A percentile compares a stretch with the other conserved stretches of the same genome.
Conservation (phyloP, 1,284 basidiomycete species). For the Flammula alnicola region DNA sequence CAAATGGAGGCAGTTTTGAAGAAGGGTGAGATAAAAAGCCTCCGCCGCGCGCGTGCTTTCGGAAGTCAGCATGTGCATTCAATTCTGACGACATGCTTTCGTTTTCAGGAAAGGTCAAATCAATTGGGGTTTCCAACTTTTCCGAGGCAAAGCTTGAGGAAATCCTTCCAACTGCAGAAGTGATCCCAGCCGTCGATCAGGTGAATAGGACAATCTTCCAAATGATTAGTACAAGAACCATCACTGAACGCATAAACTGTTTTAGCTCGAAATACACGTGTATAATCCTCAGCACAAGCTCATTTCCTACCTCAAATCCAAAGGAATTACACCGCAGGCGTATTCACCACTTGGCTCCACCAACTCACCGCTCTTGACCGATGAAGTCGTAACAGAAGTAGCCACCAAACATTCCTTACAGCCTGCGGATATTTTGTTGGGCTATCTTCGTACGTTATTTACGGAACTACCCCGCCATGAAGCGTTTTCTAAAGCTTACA, state of each 20-base stretch:
- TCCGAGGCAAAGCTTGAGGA: slow-evolving; percentile 66
- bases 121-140: slow-evolving; percentile 80
- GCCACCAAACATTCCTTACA: slow-evolving; percentile 64
- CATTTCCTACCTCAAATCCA: slow-evolving; percentile 65
- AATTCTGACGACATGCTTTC: slow-evolving; percentile 4
- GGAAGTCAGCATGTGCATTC: background rate
- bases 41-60: slow-evolving; percentile 30
- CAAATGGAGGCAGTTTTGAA: slow-evolving; percentile 79
- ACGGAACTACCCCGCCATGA: slow-evolving; percentile 1
- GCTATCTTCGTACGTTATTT: slow-evolving; percentile 58
- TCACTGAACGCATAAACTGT: slow-evolving; percentile 20
- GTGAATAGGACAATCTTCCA: slow-evolving; percentile 35
- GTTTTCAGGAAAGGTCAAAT: slow-evolving; percentile 62
- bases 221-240: slow-evolving; percentile 3
- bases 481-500: slow-evolving; percentile 6
- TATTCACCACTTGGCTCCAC: slow-evolving; percentile 87
- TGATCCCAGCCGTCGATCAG: slow-evolving; percentile 69
- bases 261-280: slow-evolving; percentile 74
- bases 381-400: slow-evolving; percentile 68
- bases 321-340: slow-evolving; percentile 77
- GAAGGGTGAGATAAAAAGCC: slow-evolving; percentile 49
- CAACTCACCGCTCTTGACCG: slow-evolving; percentile 68
- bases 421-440: slow-evolving; percentile 68
- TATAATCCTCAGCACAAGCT: slow-evolving; percentile 81
- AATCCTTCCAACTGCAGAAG: slow-evolving; percentile 58